phyloP scores from a whole-genome alignment of 495 filamentous ascomycete genomes.

The Penicillium ochrochloron region DNA sequence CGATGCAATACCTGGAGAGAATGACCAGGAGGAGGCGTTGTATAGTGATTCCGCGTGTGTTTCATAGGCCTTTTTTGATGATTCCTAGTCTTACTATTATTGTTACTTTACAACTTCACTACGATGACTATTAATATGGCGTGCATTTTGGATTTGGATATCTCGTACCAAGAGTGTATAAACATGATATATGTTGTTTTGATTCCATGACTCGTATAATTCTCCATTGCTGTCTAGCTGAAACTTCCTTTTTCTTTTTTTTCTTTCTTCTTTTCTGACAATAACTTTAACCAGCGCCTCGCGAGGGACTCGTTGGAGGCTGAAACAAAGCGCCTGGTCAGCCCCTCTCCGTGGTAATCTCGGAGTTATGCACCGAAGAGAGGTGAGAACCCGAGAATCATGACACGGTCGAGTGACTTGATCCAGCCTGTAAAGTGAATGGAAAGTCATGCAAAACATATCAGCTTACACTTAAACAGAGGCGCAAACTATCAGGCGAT shows the following conservation, averaged over 20 bases:
- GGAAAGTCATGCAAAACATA: not conserved
- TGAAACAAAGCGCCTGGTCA: constrained; percentile 7
- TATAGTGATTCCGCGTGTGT: not conserved
- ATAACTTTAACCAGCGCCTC: not conserved
- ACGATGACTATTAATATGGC: not conserved
- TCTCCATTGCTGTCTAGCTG: not conserved
- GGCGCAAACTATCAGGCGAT: not conserved
- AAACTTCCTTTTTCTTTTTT: not conserved
- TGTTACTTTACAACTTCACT: not conserved
- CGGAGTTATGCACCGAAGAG: not conserved
- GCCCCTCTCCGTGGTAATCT: constrained; percentile 3
- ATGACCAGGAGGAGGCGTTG: not conserved
- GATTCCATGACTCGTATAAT: not conserved
- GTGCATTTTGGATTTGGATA: not conserved
- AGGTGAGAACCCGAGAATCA: not conserved
- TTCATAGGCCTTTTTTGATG: not conserved
- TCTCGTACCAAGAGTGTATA: not conserved
- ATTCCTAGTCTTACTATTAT: not conserved
- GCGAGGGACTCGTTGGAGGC: constrained; percentile 7
- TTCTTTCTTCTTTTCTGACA: not conserved
- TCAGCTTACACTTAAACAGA: not conserved
- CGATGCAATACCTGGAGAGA: constrained; percentile 1
- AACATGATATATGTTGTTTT: not conserved
- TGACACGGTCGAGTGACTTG: not conserved
- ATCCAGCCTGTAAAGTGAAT: not conserved